Percentiles rank a stretch among this genome's conserved stretches.
Evolutionary conservation across 2,329 filamentous ascomycete genomes (phyloP).

Genomic region (Xylaria sp.): DNA sequence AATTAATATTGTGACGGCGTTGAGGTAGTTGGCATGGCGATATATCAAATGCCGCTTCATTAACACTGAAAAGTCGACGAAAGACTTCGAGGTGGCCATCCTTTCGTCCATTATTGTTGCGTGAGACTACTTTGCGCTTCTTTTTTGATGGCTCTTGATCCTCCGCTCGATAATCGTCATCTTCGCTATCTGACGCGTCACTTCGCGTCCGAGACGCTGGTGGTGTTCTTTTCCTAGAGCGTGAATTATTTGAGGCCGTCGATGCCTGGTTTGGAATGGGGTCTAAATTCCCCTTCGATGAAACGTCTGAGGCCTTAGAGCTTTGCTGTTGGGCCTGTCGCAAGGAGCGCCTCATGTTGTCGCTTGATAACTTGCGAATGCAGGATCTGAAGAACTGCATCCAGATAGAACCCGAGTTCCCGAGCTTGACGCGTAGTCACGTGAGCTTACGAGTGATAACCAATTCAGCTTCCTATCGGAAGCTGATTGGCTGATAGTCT

Average conservation of each 20-base stretch:
- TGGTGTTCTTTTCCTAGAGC: slow-evolving; percentile 25
- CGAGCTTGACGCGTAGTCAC: slow-evolving; percentile 23
- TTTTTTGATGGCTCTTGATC: slow-evolving; percentile 23
- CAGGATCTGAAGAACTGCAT: neutral
- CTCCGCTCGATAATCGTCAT: slow-evolving; percentile 27
- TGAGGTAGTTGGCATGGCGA: slow-evolving; percentile 33
- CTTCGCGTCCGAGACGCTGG: slow-evolving; percentile 15
- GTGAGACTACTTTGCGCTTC: slow-evolving; percentile 30
- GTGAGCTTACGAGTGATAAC: neutral
- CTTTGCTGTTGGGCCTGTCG: slow-evolving; percentile 26
- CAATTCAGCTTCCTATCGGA: too few species aligned
- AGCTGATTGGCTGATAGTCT: too few species aligned
- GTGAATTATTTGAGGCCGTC: neutral
- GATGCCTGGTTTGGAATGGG: neutral
- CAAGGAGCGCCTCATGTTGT: slow-evolving; percentile 37
- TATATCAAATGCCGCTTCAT: neutral
- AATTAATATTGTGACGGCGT: slow-evolving; percentile 47
- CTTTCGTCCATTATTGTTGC: slow-evolving; percentile 19
- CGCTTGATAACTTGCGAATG: neutral
- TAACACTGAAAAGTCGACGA: slow-evolving; percentile 32
- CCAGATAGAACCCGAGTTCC: neutral
- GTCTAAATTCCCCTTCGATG: neutral
- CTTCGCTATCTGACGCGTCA: slow-evolving; percentile 28
- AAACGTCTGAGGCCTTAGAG: neutral
- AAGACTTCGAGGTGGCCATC: slow-evolving; percentile 27